These are phyloP conservation scores for Trichopus zeylanicus DNA, from an alignment of 116 monocot species.

Conservation along the genomic window DNA sequence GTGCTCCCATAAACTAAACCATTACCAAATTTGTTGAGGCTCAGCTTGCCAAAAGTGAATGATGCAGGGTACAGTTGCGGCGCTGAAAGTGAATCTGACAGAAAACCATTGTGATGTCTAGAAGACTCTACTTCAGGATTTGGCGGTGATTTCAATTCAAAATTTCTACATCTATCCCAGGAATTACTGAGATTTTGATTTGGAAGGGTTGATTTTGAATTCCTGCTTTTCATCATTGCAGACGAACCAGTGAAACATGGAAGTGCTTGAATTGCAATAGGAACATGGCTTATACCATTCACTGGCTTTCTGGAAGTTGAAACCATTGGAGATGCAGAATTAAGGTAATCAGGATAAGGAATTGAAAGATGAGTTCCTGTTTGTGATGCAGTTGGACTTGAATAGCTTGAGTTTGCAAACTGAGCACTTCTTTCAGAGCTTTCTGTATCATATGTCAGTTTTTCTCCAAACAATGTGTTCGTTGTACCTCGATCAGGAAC, in stretches of 20 bases:
- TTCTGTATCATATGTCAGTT: neutral
- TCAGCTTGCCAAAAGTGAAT: constrained; percentile 6
- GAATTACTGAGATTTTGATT: neutral
- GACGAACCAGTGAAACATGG: constrained; percentile 16
- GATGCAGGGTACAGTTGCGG: constrained; percentile 1
- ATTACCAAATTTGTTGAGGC: neutral
- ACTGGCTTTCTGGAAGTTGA: constrained; percentile 2
- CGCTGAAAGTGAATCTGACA: neutral
- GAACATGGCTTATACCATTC: constrained; percentile 11
- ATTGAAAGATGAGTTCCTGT: neutral
- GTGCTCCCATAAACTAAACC: constrained; percentile 1
- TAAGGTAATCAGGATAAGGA: neutral
- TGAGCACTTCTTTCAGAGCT: neutral
- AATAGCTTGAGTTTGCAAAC: constrained; percentile 3
- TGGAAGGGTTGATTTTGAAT: neutral
- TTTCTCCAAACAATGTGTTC: constrained; percentile 3
- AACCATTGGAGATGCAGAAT: neutral
- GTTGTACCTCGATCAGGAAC: neutral
- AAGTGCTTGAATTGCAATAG: constrained; percentile 18
- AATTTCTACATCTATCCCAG: neutral
- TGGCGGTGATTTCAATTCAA: constrained; percentile 3
- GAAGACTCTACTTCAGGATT: constrained; percentile 4
- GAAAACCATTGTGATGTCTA: neutral
- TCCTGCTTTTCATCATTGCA: constrained; percentile 2
- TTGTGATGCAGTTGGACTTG: neutral